Conservation (phyloP, 495 filamentous ascomycete species). For the Aspergillus avenaceus region DNA sequence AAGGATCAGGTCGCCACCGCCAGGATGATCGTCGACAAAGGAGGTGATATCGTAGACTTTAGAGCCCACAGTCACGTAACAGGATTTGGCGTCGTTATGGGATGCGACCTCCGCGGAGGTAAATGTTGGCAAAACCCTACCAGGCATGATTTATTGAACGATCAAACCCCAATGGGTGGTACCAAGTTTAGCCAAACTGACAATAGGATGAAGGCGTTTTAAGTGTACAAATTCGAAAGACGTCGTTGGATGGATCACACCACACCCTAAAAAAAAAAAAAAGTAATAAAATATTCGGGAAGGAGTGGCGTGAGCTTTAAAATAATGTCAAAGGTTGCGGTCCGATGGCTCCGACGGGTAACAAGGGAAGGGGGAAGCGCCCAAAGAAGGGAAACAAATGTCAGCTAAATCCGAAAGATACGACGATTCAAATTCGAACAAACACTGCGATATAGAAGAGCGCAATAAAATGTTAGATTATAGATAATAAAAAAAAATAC, state of each 20-base stretch:
- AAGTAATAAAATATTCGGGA: constrained; percentile 13
- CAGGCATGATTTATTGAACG: constrained; percentile 35
- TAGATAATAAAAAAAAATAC: too few species aligned
- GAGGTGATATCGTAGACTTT: constrained; percentile 94
- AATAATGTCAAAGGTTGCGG: constrained; percentile 13
- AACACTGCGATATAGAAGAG: too few species aligned
- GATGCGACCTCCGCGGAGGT: constrained; percentile 71
- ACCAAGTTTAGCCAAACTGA: background rate
- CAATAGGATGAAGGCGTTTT: background rate
- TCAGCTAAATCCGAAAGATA: too few species aligned
- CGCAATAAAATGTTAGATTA: too few species aligned
- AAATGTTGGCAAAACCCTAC: constrained; percentile 71
- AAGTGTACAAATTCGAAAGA: constrained; percentile 5
- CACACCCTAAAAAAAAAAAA: constrained; percentile 2
- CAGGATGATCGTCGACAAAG: constrained; percentile 86
- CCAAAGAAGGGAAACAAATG: background rate
- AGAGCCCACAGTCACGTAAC: constrained; percentile 85
- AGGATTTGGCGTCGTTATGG: constrained; percentile 77
- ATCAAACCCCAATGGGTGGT: background rate
- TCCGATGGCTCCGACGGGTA: constrained; percentile 17
- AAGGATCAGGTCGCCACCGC: constrained; percentile 82
- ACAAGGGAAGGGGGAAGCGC: background rate
- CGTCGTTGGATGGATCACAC: constrained; percentile 6
- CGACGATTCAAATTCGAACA: too few species aligned
- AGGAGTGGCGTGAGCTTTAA: constrained; percentile 24